Evolutionary conservation across 352 stramenopile genomes (phyloP).

Genomic region (Globisporangium nunn): DNA sequence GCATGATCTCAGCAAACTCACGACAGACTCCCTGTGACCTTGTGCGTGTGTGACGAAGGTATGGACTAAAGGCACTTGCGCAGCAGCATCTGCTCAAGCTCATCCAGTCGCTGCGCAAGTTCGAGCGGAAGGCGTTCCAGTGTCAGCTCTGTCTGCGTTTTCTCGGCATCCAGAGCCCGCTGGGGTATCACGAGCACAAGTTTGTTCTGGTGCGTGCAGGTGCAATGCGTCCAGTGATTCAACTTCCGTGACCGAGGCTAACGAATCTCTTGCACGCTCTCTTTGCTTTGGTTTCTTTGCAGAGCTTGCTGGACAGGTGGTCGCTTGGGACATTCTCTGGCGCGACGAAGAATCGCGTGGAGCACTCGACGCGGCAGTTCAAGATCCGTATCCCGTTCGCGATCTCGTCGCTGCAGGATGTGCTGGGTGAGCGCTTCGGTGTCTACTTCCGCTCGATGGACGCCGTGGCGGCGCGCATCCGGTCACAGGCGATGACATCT

Average conservation of each 20-base stretch:
- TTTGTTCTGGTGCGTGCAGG: conserved; percentile 43
- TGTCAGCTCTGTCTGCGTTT: conserved; percentile 67
- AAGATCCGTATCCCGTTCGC: conserved; percentile 51
- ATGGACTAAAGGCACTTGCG: conserved; percentile 63
- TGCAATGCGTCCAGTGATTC: neutral
- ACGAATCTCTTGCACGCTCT: neutral
- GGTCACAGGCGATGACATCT: conserved; percentile 17
- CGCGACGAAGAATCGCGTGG: conserved; percentile 44
- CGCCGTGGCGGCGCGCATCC: conserved; percentile 30
- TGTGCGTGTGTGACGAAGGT: conserved; percentile 13
- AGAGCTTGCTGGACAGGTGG: conserved; percentile 56
- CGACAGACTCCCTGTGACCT: neutral
- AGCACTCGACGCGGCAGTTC: conserved; percentile 44
- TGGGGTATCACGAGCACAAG: conserved; percentile 72
- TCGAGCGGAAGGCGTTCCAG: conserved; percentile 57
- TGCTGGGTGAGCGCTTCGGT: conserved; percentile 52
- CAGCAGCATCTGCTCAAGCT: conserved; percentile 73
- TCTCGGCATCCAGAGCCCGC: conserved; percentile 50
- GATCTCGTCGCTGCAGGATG: conserved; percentile 43
- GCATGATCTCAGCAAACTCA: neutral
- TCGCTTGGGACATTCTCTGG: conserved; percentile 49
- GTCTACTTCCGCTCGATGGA: conserved; percentile 55
- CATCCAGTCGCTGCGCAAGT: conserved; percentile 70
- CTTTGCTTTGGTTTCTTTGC: neutral
- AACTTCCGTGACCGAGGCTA: neutral